A percentile compares a stretch with the other conserved stretches of the same genome.
Evolutionary conservation across 2,329 filamentous ascomycete species (phyloP).

Genomic region (Penicillium janthinellum): DNA sequence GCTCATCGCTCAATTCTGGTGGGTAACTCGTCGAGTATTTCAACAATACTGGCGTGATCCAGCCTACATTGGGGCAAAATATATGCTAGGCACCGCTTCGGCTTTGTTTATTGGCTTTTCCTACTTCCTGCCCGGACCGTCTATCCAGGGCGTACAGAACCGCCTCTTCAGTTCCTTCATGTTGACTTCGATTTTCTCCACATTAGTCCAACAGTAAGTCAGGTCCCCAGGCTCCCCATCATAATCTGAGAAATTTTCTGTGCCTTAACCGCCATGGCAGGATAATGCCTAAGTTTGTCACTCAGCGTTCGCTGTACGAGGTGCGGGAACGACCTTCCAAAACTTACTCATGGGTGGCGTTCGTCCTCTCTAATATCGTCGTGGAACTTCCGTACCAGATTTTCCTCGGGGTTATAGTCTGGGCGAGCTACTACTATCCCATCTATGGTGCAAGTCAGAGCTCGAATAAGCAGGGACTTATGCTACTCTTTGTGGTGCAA

Average conservation of each 20-base stretch:
- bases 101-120: no score
- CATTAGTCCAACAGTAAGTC: no score
- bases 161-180: no score
- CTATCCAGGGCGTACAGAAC: no score
- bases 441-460: not conserved
- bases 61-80: no score
- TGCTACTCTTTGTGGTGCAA: not conserved
- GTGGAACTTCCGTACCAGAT: not conserved
- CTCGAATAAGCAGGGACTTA: not conserved
- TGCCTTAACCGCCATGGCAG: not conserved
- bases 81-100: no score
- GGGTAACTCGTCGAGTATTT: no score
- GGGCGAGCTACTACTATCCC: not conserved
- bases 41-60: no score
- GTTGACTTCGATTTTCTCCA: no score
- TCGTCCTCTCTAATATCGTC: not conserved
- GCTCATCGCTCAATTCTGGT: no score
- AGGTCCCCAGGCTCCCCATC: not conserved
- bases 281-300: not conserved
- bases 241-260: no score
- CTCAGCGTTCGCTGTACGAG: not conserved
- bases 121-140: no score
- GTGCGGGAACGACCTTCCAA: not conserved
- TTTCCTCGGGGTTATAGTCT: not conserved
- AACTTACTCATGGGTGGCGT: not conserved